A percentile compares a stretch with the other conserved stretches of the same genome.
phyloP scores from a whole-genome alignment of 179 eudicot species.

The Spergularia azorica region DNA sequence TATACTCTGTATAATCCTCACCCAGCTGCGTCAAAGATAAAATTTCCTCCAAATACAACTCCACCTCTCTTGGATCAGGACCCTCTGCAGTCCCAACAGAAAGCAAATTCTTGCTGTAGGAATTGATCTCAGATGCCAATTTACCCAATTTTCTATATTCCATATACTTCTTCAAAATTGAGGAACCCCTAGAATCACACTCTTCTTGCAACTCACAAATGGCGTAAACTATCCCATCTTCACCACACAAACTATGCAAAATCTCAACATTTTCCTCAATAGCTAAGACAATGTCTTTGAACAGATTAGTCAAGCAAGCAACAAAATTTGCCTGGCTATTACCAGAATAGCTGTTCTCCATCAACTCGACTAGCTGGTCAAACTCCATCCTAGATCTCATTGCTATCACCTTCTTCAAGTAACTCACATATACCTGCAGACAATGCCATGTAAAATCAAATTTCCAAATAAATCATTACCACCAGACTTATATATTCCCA shows the following conservation, averaged over 20 bases:
- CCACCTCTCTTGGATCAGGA: conserved; percentile 93
- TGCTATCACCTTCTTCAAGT: conserved; percentile 74
- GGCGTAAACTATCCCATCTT: conserved; percentile 88
- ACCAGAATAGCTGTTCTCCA: conserved; percentile 45
- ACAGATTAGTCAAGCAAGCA: conserved; percentile 80
- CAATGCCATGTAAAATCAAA: not conserved
- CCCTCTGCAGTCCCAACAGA: conserved; percentile 76
- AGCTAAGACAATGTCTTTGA: conserved; percentile 84
- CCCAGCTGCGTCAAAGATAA: conserved; percentile 79
- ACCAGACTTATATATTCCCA: not conserved
- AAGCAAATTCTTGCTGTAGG: conserved; percentile 74
- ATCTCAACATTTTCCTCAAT: conserved; percentile 81
- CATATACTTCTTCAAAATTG: conserved; percentile 79
- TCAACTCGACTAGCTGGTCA: conserved; percentile 67
- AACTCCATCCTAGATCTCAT: conserved; percentile 79
- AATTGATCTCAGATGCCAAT: conserved; percentile 79
- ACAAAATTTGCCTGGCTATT: conserved; percentile 57
- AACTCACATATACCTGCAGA: conserved; percentile 65
- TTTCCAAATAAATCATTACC: no score
- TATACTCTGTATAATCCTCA: conserved; percentile 84
- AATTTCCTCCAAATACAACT: conserved; percentile 79
- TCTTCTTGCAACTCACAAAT: conserved; percentile 93
- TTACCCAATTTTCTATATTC: conserved; percentile 69
- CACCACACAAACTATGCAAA: conserved; percentile 76
- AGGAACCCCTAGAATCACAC: conserved; percentile 82